These are phyloP conservation scores for Incumbomyces delicatus DNA, from an alignment of 2,329 filamentous ascomycete species.

Conservation along the genomic window DNA sequence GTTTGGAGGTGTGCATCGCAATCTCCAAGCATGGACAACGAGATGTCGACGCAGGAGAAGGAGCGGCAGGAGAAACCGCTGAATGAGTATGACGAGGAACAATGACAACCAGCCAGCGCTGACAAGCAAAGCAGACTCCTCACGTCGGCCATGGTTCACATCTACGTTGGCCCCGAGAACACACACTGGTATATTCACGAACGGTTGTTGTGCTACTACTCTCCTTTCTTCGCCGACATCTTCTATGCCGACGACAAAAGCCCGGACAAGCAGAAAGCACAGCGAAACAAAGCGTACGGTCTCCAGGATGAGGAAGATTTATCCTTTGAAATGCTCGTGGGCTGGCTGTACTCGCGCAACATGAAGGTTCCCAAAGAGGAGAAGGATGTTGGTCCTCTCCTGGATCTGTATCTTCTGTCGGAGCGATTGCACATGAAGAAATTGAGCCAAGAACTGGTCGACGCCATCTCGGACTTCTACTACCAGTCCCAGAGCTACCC, in stretches of 20 bases:
- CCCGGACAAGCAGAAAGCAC: slow-evolving; percentile 21
- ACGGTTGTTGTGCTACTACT: slow-evolving; percentile 46
- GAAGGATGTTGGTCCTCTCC: slow-evolving; percentile 40
- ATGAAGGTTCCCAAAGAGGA: slow-evolving; percentile 41
- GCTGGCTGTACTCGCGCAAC: slow-evolving; percentile 43
- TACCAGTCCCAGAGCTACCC: slow-evolving; percentile 44
- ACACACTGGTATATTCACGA: slow-evolving; percentile 48
- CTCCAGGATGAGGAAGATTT: slow-evolving; percentile 45
- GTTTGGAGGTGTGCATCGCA: too few relatives aligned
- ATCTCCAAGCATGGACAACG: slow-evolving; percentile 15
- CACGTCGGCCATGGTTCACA: slow-evolving; percentile 44
- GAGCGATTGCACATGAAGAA: slow-evolving; percentile 43
- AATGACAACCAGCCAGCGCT: slow-evolving; percentile 1
- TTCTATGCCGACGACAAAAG: slow-evolving; percentile 36
- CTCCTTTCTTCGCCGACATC: slow-evolving; percentile 43
- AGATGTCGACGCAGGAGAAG: slow-evolving; percentile 7
- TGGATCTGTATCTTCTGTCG: slow-evolving; percentile 46
- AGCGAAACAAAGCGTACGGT: slow-evolving; percentile 30
- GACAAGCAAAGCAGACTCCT: slow-evolving; percentile 35
- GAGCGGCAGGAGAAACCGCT: slow-evolving; percentile 29
- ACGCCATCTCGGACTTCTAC: slow-evolving; percentile 42
- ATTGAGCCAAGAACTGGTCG: slow-evolving; percentile 40
- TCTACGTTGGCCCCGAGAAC: slow-evolving; percentile 46
- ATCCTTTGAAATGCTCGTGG: slow-evolving; percentile 43
- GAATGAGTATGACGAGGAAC: slow-evolving; percentile 28